Evolutionary conservation across 2,329 filamentous ascomycete species (phyloP), one percentile per base, ranked within the genome.

Genomic region (Botrytis hyacinthi): DNA sequence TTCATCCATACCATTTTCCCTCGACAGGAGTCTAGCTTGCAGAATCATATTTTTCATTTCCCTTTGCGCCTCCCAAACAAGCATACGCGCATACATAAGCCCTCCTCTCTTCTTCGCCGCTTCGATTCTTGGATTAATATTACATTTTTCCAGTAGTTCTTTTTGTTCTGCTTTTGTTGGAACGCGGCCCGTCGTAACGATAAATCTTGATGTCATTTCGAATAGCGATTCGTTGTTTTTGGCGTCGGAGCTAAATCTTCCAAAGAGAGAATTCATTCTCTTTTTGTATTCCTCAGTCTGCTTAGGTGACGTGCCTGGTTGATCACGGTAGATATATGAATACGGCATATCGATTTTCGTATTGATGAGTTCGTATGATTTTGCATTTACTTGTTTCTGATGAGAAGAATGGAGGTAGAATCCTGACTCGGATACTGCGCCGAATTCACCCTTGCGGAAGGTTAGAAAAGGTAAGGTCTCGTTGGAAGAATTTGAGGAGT

Each of bases 391-490:
- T 51, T 37, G 51, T 29, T 42, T 57, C 51, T 57, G 66, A 10
- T 68, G 42, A 40, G 72, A 40, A 37, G 72, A 65, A 60, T 46
- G 68, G 51, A 59, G 63, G 40, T 70, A 65, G 22, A 67, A 70
- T 77, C 90, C 91, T 26, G 86, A 82, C 69, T 88, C 86, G 0
- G 91, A 90, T 29, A 91, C 82, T 16, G 87, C 89, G 35, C 91
- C 91, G 79, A 93, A 93, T 73, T 86, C 84, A 40, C 81, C 81
- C 5, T 75, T 22, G 42, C 46, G 60, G 40, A 74, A 26, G 18
- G 46, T 37, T 26, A 75, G 14, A 6, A 68, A 72, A 29, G 60
- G 51, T 18, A 46, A 18, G 16, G 18, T 22, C 2, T 44, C 10
- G 20, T 26, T 26, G 7, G 9, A 32, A 16, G 46, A 48, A 42